phyloP scores from a whole-genome alignment of 306 rosid species.

The Cucumis cinereus region DNA sequence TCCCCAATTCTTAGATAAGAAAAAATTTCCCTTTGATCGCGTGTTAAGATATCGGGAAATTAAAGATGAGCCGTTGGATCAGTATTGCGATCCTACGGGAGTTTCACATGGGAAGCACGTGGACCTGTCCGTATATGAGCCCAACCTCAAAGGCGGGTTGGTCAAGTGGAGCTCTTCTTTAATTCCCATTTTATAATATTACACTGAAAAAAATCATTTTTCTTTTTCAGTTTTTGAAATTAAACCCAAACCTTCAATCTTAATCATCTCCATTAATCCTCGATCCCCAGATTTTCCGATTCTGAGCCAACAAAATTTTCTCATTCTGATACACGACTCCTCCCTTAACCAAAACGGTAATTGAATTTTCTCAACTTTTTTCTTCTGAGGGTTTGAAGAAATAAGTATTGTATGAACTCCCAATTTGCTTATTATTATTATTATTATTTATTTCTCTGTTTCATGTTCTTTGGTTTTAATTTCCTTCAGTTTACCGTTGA shows the following conservation, averaged over 20 bases:
- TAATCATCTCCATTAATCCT: not conserved
- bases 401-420: not conserved
- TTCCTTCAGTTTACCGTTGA: not conserved
- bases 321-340: not conserved
- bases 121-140: not conserved
- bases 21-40: not conserved
- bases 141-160: not conserved
- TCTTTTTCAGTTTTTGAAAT: not conserved
- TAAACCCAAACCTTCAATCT: not conserved
- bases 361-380: not conserved
- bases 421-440: not conserved
- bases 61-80: not conserved
- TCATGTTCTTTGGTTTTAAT: not conserved
- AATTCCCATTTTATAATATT: not conserved
- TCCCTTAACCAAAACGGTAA: slow-evolving; percentile 1
- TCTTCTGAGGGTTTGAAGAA: not conserved
- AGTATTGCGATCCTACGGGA: not conserved
- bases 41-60: not conserved
- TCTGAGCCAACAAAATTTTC: not conserved
- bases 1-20: too few relatives aligned
- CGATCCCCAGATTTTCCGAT: not conserved
- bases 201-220: not conserved
- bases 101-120: not conserved
- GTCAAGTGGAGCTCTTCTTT: not conserved
- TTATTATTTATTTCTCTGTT: not conserved